phyloP scores from a whole-genome alignment of 2,329 filamentous ascomycete genomes.

The Camillea tinctor region DNA sequence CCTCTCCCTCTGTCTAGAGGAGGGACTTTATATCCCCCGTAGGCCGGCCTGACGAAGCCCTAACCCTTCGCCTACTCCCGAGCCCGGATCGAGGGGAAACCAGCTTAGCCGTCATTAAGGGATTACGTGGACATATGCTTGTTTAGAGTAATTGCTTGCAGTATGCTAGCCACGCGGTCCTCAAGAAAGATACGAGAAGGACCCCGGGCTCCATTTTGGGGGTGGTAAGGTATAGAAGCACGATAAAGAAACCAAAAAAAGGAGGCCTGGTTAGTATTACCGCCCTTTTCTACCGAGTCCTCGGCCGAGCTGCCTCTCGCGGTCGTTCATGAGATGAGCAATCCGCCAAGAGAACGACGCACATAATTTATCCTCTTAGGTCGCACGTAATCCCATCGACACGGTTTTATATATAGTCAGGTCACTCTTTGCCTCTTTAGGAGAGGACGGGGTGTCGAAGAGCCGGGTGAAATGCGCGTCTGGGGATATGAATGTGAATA shows the following conservation, averaged over 20 bases:
- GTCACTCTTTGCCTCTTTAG: background rate
- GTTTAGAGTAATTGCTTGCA: background rate
- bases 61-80: background rate
- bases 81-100: background rate
- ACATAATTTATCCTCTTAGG: background rate
- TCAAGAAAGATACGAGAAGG: background rate
- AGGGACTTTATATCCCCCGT: background rate
- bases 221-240: background rate
- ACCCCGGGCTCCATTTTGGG: background rate
- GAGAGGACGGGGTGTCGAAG: background rate
- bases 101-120: background rate
- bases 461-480: background rate
- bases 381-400: background rate
- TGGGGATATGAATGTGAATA: no score
- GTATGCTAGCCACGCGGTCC: background rate
- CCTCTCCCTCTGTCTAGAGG: background rate
- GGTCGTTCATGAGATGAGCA: background rate
- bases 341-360: background rate
- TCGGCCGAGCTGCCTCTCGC: background rate
- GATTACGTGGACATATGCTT: background rate
- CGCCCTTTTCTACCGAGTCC: background rate
- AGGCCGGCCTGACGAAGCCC: background rate
- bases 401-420: background rate
- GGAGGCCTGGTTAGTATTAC: background rate
- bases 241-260: background rate